Base-by-base conservation (phyloP, 768 basidiomycete species). In the Lactarius hatsudake region DNA sequence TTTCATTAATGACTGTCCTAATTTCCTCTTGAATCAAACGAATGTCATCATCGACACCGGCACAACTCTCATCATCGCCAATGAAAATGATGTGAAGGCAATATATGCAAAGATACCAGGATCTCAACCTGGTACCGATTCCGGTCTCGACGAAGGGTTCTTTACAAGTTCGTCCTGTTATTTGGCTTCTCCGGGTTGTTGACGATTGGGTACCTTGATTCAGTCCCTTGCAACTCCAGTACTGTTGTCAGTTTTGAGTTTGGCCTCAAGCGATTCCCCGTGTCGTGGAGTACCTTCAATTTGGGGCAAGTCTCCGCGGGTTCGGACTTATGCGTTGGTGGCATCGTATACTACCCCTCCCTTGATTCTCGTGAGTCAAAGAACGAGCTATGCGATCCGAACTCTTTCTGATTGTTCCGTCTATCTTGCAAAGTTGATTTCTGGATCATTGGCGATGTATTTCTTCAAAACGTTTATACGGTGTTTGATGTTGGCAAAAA, bases 41-140 rank as follows among this genome's bases (percentile, higher is more conserved):
- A 78, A 10, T n/a, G 60, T 70, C 43, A 66, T 73, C 61, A 67
- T 74, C 56, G 72, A 70, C 63, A 64, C 42, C 73, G 71, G 72
- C 23, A 73, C 72, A 4, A 73, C 71, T 12, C 62, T 72, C 34
- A 63, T 73, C 62, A 57, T 72, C 45, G 72, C 66, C 9, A 60
- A 65, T 61, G 4, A 63, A 9, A 26, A n/a, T 3, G 38, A 57
- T 51, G 63, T 72, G 10, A 32, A 40, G 20, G 61, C 61, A 15
- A 26, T 72, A 42, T 72, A 72, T 43, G 36, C 26, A 20, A 40
- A 53, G 28, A 67, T 73, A 61, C 62, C 67, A 42, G 69, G 69
- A 10, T 56, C 69, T 34, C 54, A 64, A 59, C 66, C 66, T 40
- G 68, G 34, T 26, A 36, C 32, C 18, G 13, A 13, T 10, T 18